Evolutionary conservation across 805 yeast species (phyloP).

Genomic region (Suhomyces xylopsoci): DNA sequence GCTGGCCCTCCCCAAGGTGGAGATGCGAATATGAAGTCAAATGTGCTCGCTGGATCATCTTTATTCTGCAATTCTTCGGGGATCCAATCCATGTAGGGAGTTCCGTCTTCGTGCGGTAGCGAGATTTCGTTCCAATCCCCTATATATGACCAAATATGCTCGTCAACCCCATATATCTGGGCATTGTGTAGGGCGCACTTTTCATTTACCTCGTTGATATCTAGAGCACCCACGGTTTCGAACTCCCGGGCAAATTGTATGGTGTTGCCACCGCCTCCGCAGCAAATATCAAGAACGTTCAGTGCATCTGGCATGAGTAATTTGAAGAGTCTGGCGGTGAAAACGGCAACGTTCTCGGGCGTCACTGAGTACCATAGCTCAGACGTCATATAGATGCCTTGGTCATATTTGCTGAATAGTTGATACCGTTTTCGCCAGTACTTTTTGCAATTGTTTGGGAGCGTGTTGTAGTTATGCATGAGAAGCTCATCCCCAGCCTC

Average conservation of each 20-base stretch:
- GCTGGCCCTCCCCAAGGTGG: constrained; percentile 90
- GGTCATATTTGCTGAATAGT: constrained; percentile 61
- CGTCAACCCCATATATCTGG: constrained; percentile 54
- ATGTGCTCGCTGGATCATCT: constrained; percentile 17
- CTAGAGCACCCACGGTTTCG: constrained; percentile 59
- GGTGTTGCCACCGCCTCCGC: constrained; percentile 88
- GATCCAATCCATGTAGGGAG: constrained; percentile 26
- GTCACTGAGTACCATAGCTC: constrained; percentile 90
- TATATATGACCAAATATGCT: constrained; percentile 46
- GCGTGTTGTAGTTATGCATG: constrained; percentile 36
- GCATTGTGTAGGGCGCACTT: constrained; percentile 66
- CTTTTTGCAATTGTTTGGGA: constrained; percentile 43
- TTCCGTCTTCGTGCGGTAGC: constrained; percentile 16
- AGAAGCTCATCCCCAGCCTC: constrained; percentile 26
- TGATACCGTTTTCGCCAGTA: constrained; percentile 62
- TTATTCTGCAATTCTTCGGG: constrained; percentile 22
- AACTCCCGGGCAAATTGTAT: constrained; percentile 69
- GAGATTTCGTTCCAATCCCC: constrained; percentile 49
- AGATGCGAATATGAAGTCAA: constrained; percentile 64
- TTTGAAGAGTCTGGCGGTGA: constrained; percentile 51
- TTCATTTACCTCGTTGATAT: constrained; percentile 56
- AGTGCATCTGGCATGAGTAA: constrained; percentile 49
- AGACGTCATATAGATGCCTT: constrained; percentile 64
- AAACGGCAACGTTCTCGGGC: constrained; percentile 69
- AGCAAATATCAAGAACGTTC: constrained; percentile 62